Evolutionary conservation across 2,329 filamentous ascomycete genomes (phyloP), one percentile per base, ranked within the genome.

Genomic region (Botrytis tulipae): DNA sequence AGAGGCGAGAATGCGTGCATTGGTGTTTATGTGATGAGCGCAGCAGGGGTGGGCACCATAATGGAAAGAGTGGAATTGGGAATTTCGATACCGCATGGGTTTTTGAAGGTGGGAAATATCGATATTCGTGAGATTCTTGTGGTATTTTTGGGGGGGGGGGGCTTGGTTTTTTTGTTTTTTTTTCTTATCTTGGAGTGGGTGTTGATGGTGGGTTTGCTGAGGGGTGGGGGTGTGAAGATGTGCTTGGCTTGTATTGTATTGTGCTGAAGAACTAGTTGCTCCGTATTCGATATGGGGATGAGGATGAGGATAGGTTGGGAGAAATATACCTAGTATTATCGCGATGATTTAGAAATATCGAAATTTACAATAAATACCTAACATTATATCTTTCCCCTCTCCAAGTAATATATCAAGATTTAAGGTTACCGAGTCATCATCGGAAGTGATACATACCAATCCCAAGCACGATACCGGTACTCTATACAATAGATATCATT

Each of bases 111-210:
- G 25, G 22, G 60, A 18, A 62, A 37, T 62, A 62, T 62, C 60
- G 60, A 62, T 62, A 40, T 62, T 62, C 35, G n/a, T 40, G 60
- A 62, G 60, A 62, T 40, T 63, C 8, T 42, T 63, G n/a, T 22
- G 51, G 25, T 4, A 35, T 54, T 54, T n/a, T n/a, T n/a, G n/a
- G n/a, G n/a, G n/a, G n/a, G n/a, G n/a, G n/a, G n/a, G n/a, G n/a
- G n/a, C n/a, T n/a, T n/a, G 35, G 35, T 6, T 35, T 6, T 4
- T 4, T 4, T 35, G 4, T 35, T 35, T 35, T n/a, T n/a, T 51
- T 12, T 48, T 25, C 48, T 51, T 51, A 51, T 51, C 48, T n/a
- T 51, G n/a, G 44, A 10, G 46, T 22, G 46, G 46, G 20, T 48
- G 46, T 46, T 46, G 46, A 48, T 51, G 48, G 25, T 51, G 46